These are phyloP conservation scores for Marvania coccoides DNA, from an alignment of 139 green algal genomes.

Conservation along the genomic window DNA sequence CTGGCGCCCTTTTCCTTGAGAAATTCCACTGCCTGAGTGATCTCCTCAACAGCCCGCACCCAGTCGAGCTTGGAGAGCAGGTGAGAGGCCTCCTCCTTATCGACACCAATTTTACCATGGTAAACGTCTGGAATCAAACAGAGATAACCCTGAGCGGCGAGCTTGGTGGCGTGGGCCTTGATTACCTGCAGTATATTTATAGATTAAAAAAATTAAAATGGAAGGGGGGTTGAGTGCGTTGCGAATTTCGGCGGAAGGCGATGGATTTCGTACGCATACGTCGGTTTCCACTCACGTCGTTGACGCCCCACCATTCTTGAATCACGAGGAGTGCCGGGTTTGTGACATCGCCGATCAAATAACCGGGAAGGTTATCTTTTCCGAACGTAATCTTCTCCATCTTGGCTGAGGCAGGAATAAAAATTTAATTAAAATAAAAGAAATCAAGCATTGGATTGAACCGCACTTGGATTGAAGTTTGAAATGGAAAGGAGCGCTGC, in stretches of 20 bases:
- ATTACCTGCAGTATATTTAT: background rate
- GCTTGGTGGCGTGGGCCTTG: background rate
- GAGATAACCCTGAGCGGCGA: background rate
- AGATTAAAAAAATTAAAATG: background rate
- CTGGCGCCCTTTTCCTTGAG: conserved; percentile 28
- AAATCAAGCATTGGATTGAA: too few species aligned
- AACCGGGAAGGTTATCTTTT: conserved; percentile 15
- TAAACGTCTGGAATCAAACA: conserved; percentile 64
- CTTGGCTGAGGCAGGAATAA: too few species aligned
- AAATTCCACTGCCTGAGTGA: conserved; percentile 42
- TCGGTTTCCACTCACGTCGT: background rate
- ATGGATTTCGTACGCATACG: background rate
- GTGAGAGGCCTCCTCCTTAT: conserved; percentile 55
- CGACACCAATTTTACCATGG: conserved; percentile 61
- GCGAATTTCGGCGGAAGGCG: background rate
- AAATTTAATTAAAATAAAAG: too few species aligned
- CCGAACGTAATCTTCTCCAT: conserved; percentile 23
- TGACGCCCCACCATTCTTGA: conserved; percentile 30
- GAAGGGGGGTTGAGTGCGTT: background rate
- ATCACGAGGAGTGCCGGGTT: conserved; percentile 21
- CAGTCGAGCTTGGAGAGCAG: conserved; percentile 63
- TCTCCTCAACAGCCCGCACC: conserved; percentile 42
- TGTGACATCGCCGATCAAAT: conserved; percentile 2
- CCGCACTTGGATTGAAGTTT: too few species aligned
- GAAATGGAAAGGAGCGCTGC: too few species aligned